Evolutionary conservation across 352 stramenopile genomes (phyloP).

Genomic region (Phytophthora macrochlamydospora): DNA sequence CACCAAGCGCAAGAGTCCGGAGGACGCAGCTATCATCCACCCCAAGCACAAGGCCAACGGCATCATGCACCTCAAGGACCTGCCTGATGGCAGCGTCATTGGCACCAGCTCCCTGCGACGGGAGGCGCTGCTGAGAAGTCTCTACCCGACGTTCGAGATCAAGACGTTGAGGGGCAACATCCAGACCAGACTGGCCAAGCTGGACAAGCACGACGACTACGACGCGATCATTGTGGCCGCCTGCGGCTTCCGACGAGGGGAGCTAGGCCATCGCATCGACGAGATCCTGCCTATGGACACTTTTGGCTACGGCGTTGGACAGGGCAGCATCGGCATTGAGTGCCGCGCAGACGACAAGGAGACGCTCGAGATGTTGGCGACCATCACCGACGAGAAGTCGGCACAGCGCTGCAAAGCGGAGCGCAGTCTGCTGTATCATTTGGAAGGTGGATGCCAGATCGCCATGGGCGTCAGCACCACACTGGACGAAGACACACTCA

Average conservation of each 20-base stretch:
- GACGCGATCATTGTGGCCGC: constrained; percentile 89
- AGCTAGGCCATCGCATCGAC: constrained; percentile 74
- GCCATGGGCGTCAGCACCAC: constrained; percentile 83
- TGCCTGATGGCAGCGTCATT: constrained; percentile 76
- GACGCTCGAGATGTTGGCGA: constrained; percentile 79
- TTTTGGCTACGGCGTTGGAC: constrained; percentile 85
- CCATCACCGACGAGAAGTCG: constrained; percentile 80
- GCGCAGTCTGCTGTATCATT: constrained; percentile 77
- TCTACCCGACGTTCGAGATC: constrained; percentile 78
- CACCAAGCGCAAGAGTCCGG: constrained; percentile 81
- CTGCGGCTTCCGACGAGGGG: constrained; percentile 80
- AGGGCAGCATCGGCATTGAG: constrained; percentile 89
- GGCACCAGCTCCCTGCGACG: constrained; percentile 86
- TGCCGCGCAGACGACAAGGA: constrained; percentile 71
- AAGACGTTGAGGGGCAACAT: constrained; percentile 90
- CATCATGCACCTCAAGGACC: constrained; percentile 49
- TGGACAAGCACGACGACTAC: constrained; percentile 85
- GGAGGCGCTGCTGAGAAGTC: constrained; percentile 73
- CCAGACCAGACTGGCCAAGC: constrained; percentile 84
- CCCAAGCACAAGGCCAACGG: constrained; percentile 82
- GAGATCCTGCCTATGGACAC: constrained; percentile 71
- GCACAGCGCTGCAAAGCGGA: constrained; percentile 82
- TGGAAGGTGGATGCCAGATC: constrained; percentile 89
- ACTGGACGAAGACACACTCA: constrained; percentile 65
- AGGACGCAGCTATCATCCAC: constrained; percentile 85